Evolutionary conservation across 1,284 basidiomycete genomes (phyloP), one percentile per base, ranked within the genome.

Genomic region (Ganoderma sp.): DNA sequence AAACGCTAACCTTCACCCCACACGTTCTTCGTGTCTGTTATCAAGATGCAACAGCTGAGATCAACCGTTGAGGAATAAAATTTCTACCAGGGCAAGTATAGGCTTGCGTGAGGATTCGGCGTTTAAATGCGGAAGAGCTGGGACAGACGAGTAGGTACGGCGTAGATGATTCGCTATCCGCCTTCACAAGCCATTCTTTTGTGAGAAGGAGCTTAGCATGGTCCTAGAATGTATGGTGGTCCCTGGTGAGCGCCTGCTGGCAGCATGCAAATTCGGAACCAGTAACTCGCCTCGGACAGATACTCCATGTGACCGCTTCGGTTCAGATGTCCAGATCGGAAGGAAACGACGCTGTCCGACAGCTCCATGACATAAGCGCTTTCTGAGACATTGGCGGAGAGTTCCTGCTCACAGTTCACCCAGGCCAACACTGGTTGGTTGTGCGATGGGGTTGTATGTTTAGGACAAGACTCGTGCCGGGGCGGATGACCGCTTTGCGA

Each of bases 121-220:
- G 45, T 28, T 58, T 15, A 28, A 57, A 66, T 65, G 66, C 42
- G 59, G 61, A 64, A 67, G 48, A n/a, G n/a, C 70, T 66, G 56
- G 50, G 67, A 86, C 88, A 73, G 76, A 93, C 92, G 75, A 92
- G 79, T 69, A 93, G 84, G 79, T 92, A 93, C 39, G 90, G 87
- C 3, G 82, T 86, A 2, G 90, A 88, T 9, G 80, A 85, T 54
- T 81, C 79, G 62, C 81, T 80, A 74, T 92, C 88, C 66, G 85
- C 81, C 78, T 90, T 90, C 32, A 86, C 86, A 17, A 93, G 82
- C 91, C 92, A 93, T 77, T 92, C 90, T 75, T 87, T 90, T 66
- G 79, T 79, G 37, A 90, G 78, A 50, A 93, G 82, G 41, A 79
- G 75, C 66, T 86, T 86, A 39, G 83, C 80, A 69, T 88, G 83